Conservation (phyloP, 176 grass and related monocot genomes). For the Oryza officinalis region DNA sequence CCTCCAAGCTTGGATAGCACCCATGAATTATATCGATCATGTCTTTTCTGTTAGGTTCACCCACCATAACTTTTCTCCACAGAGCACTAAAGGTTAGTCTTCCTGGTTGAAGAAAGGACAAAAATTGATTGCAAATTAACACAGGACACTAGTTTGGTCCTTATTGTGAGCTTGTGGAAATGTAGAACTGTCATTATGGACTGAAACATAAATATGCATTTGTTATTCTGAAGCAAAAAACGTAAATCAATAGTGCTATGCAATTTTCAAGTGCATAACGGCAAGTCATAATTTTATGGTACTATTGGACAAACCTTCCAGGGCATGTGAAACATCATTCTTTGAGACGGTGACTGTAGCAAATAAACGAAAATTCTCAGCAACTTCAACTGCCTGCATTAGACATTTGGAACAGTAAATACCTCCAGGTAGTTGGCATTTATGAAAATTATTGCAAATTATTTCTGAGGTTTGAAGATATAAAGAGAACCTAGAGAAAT, state of each 20-base stretch:
- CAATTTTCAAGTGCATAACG: constrained; percentile 1
- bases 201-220: neutral
- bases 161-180: constrained; percentile 1
- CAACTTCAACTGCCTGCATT: constrained; percentile 69
- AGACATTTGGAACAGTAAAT: constrained; percentile 30
- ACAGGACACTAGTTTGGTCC: neutral
- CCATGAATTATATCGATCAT: constrained; percentile 77
- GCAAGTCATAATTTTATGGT: neutral
- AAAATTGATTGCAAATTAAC: constrained; percentile 13
- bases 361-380: constrained; percentile 84
- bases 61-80: constrained; percentile 91
- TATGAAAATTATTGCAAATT: constrained; percentile 3
- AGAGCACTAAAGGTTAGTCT: constrained; percentile 58
- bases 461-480: constrained; percentile 15
- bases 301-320: constrained; percentile 60
- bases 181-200: neutral
- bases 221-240: neutral
- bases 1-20: constrained; percentile 71
- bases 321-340: constrained; percentile 60
- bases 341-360: constrained; percentile 78
- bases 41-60: constrained; percentile 59
- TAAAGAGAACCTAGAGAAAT: constrained; percentile 14
- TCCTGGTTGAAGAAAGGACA: constrained; percentile 33
- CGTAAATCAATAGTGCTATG: neutral
- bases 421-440: constrained; percentile 14